Conservation (phyloP, 2,329 filamentous ascomycete species). For the Diaporthe capsici region DNA sequence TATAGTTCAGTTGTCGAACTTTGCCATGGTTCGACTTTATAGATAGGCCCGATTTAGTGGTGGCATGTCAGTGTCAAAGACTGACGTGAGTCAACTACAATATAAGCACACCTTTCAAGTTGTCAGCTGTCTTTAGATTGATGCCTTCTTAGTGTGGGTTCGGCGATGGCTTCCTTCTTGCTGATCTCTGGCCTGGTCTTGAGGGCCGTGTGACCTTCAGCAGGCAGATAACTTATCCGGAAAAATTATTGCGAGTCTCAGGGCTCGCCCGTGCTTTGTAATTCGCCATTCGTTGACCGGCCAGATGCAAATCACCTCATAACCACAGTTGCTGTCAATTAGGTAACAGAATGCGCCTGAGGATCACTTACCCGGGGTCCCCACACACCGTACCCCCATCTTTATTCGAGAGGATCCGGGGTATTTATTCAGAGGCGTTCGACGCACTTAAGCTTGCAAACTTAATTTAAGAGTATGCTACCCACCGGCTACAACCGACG, state of each 20-base stretch:
- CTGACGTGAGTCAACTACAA: neutral
- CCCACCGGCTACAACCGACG: neutral
- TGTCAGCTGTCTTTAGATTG: neutral
- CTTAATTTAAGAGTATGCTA: neutral
- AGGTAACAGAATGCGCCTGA: constrained; percentile 19
- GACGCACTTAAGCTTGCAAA: neutral
- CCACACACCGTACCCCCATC: constrained; percentile 15
- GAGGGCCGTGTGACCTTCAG: neutral
- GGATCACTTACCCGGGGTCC: constrained; percentile 17
- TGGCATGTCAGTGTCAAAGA: neutral
- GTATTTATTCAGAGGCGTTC: constrained; percentile 17
- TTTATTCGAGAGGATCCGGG: constrained; percentile 8
- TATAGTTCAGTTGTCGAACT: neutral
- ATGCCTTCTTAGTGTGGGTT: neutral
- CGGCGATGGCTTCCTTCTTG: neutral
- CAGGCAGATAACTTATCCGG: neutral
- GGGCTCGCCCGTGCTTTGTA: neutral
- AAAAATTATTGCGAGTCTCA: constrained; percentile 12
- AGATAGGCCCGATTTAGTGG: neutral
- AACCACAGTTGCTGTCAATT: constrained; percentile 14
- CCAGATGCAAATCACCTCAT: neutral
- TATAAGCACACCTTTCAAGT: neutral
- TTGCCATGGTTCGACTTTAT: neutral
- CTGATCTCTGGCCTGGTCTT: neutral
- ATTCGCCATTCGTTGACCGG: neutral